Evolutionary conservation across 306 rosid species (phyloP).

Genomic region (Castanopsis chinensis): DNA sequence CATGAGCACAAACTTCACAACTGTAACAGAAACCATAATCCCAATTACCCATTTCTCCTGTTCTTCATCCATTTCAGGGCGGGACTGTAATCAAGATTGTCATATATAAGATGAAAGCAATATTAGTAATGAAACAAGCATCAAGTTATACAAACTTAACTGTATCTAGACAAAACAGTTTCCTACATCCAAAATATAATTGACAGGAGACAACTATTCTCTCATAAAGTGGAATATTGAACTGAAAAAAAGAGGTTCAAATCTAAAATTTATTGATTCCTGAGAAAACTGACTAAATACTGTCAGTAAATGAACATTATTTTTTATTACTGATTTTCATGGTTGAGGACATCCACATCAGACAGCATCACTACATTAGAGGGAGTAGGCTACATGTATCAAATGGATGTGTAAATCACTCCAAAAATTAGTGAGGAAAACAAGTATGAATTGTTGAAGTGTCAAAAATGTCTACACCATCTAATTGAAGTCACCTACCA

Average conservation of each 20-base stretch:
- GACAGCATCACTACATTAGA: background rate
- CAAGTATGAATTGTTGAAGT: background rate
- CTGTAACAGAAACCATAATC: conserved; percentile 65
- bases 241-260: background rate
- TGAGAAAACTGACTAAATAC: background rate
- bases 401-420: background rate
- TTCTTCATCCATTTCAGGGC: conserved; percentile 23
- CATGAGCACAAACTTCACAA: conserved; percentile 79
- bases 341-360: background rate
- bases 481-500: background rate
- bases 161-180: background rate
- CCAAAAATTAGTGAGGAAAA: background rate
- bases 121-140: background rate
- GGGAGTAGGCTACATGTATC: background rate
- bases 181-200: background rate
- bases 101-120: background rate
- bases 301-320: background rate
- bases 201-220: background rate
- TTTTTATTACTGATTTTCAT: background rate
- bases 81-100: conserved; percentile 30
- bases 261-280: background rate
- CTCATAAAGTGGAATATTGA: background rate
- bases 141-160: background rate
- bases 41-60: conserved; percentile 62
- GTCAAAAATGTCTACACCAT: background rate